Evolutionary conservation across 306 rosid species (phyloP).

Genomic region (Potentilla sterilis): DNA sequence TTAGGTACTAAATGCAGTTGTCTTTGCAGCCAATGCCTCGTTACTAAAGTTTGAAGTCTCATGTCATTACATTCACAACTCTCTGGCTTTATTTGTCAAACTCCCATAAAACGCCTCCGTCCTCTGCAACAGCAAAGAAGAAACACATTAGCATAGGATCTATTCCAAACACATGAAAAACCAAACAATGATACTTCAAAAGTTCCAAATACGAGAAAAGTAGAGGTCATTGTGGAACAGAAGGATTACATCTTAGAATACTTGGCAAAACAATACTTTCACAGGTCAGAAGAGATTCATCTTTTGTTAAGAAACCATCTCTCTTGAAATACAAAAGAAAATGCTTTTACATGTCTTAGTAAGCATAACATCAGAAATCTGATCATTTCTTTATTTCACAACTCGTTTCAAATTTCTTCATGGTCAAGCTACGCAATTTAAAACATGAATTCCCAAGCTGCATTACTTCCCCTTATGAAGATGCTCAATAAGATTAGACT

Average conservation of each 20-base stretch:
- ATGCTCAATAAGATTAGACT: not conserved
- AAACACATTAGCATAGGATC: slow-evolving; percentile 3
- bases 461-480: not conserved
- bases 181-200: not conserved
- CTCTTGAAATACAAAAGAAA: not conserved
- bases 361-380: too few species aligned
- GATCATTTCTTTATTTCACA: not conserved
- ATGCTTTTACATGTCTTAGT: not conserved
- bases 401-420: not conserved
- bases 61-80: not conserved
- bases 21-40: not conserved
- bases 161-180: not conserved
- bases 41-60: not conserved
- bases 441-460: too few species aligned
- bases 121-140: slow-evolving; percentile 58
- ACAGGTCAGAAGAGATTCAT: not conserved
- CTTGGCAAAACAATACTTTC: not conserved
- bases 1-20: not conserved
- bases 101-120: slow-evolving; percentile 87
- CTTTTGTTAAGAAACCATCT: not conserved
- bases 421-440: too few species aligned
- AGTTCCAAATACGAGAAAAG: not conserved
- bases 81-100: slow-evolving; percentile 57
- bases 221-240: not conserved
- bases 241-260: too few species aligned